Percentiles rank a stretch among this genome's conserved stretches.
Conservation (phyloP, 345 rosid genomes). For the Boechera stricta region DNA sequence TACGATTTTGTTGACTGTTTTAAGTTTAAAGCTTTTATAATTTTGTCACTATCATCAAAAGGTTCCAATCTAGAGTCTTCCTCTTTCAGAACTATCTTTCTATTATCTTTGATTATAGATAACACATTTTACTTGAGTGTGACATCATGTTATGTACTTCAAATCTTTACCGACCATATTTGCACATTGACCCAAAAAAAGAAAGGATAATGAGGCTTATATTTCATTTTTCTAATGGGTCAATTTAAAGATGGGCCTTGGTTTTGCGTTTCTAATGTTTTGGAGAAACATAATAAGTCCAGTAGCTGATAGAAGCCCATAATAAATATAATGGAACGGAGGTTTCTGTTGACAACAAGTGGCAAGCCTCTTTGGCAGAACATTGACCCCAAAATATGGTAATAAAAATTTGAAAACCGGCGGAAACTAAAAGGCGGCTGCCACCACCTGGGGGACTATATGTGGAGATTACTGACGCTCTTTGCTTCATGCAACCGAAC, state of each 20-base stretch:
- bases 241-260: neutral
- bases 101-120: neutral
- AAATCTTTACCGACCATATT: neutral
- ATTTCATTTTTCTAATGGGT: neutral
- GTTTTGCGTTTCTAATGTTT: neutral
- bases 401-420: slow-evolving; percentile 25
- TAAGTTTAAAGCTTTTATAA: neutral
- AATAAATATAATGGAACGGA: neutral
- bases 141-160: neutral
- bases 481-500: slow-evolving; percentile 62
- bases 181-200: neutral
- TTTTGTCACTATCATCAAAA: slow-evolving; percentile 28
- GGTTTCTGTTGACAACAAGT: slow-evolving; percentile 15
- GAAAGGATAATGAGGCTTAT: neutral
- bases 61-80: slow-evolving; percentile 32
- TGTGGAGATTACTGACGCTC: slow-evolving; percentile 46
- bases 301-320: neutral
- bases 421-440: slow-evolving; percentile 42
- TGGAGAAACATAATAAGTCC: slow-evolving; percentile 6
- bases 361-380: slow-evolving; percentile 20
- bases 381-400: neutral
- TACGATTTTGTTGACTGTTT: slow-evolving; percentile 32
- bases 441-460: slow-evolving; percentile 43
- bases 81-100: neutral
- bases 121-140: neutral